Evolutionary conservation across 257 asterid species (phyloP).

Genomic region (Capsicum rhomboideum): DNA sequence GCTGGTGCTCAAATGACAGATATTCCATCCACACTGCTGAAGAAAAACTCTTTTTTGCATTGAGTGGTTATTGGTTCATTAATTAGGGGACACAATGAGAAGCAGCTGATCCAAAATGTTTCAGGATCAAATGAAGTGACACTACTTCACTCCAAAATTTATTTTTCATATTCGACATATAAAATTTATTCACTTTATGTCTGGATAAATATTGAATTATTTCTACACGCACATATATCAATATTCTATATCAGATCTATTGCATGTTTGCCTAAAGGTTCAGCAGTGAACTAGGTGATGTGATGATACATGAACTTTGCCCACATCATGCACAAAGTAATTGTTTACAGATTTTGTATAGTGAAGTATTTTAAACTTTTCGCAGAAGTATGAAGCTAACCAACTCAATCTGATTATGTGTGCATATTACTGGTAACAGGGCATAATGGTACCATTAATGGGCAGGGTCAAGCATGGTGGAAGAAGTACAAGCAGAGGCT

Average conservation of each 20-base stretch:
- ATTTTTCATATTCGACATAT: background rate
- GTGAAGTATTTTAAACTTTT: background rate
- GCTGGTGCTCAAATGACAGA: background rate
- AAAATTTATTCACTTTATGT: background rate
- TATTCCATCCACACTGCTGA: background rate
- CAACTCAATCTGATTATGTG: conserved; percentile 10
- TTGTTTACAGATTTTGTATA: background rate
- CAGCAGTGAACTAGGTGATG: background rate
- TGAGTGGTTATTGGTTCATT: background rate
- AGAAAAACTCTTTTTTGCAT: background rate
- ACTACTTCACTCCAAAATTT: background rate
- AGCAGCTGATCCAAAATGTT: background rate
- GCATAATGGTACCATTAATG: conserved; percentile 73
- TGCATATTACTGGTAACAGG: conserved; percentile 32
- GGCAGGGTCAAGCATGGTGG: conserved; percentile 85
- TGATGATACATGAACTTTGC: background rate
- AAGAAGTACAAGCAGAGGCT: conserved; percentile 55
- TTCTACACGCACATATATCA: background rate
- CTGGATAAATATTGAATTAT: background rate
- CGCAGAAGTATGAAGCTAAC: background rate
- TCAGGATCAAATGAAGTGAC: background rate
- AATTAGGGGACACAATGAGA: background rate
- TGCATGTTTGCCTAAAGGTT: background rate
- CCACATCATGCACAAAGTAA: background rate
- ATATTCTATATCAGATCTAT: background rate